Base-by-base conservation (phyloP, 2,329 filamentous ascomycete species). In the Pseudocercospora ulei region DNA sequence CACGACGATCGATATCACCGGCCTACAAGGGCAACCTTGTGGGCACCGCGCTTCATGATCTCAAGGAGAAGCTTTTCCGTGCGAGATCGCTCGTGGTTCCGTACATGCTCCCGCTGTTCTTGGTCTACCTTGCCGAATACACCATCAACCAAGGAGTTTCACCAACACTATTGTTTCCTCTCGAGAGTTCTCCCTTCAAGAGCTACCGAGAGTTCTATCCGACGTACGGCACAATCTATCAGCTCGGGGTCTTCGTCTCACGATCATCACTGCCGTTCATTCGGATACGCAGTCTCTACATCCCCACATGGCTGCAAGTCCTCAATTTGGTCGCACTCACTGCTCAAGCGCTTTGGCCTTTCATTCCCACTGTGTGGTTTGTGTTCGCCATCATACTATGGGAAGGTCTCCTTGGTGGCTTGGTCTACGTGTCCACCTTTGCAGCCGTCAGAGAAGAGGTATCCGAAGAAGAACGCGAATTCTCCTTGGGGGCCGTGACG, bases 51-150 rank as follows among this genome's bases (percentile, higher is more conserved):
- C 23, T 49, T 7, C 27, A 34, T 16, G 41, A 45, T 33, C 40
- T 61, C 14, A 47, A 49, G 7, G 19, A 56, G 7, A 62, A 58
- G 7, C 61, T 96, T 20, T 65, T 65, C n/a, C 78, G 83, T 3
- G 43, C 48, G 7, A 44, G 36, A 19, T 28, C 41, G 7, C 39
- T 51, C 7, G 43, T 49, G 17, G 19, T 50, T 7, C 48, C 48
- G 6, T 80, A 78, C 60, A 96, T 98, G 86, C 70, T 93, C 3
- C 90, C 90, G 0, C 71, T 98, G 8, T 70, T 96, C 20, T 66
- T 96, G 9, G 90, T 98, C 18, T 98, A 95, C 60, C 74, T 96
- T 22, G 85, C 87, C 40, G 90, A 98, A 66, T 98, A 98, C 60
- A 92, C 83, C 39, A 95, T 96, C 62, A 96, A 96, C 65, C 87